A percentile compares a stretch with the other conserved stretches of the same genome.
Conservation (phyloP, 1,284 basidiomycete species). For the Pascua guehoae region DNA sequence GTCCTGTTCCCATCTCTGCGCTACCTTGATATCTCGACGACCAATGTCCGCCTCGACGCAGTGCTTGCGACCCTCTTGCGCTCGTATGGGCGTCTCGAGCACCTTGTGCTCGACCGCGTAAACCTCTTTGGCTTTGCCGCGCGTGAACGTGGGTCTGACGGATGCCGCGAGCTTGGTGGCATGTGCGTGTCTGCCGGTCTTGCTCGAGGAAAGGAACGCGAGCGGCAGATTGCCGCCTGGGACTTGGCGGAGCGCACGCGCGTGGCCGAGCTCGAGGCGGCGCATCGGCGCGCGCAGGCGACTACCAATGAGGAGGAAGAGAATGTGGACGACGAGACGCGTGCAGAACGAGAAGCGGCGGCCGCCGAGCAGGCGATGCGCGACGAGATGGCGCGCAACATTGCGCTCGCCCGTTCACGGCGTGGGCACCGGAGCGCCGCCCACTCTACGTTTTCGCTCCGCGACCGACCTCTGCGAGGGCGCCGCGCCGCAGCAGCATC, state of each 20-base stretch:
- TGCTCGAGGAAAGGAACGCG: constrained; percentile 42
- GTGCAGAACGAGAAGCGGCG: constrained; percentile 13
- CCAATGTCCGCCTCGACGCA: constrained; percentile 48
- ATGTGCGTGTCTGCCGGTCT: constrained; percentile 41
- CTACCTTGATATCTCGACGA: constrained; percentile 50
- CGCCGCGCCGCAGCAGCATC: neutral
- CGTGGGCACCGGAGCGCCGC: constrained; percentile 44
- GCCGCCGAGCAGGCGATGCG: constrained; percentile 17
- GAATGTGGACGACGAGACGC: constrained; percentile 17
- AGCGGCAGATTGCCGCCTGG: constrained; percentile 43
- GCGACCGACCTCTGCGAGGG: constrained; percentile 33
- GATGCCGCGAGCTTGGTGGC: constrained; percentile 43
- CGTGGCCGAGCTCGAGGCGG: constrained; percentile 29
- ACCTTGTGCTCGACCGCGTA: constrained; percentile 49
- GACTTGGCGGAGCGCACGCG: constrained; percentile 37
- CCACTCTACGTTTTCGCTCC: constrained; percentile 43
- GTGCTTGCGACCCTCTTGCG: constrained; percentile 38
- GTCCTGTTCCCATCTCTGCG: constrained; percentile 39
- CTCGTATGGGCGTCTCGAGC: constrained; percentile 37
- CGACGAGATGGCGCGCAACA: constrained; percentile 28
- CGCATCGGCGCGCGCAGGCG: constrained; percentile 9
- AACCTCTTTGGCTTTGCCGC: constrained; percentile 50
- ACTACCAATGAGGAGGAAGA: constrained; percentile 5
- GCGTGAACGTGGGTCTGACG: constrained; percentile 39
- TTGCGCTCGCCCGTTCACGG: constrained; percentile 34